phyloP scores from a whole-genome alignment of 2,329 filamentous ascomycete species.

The Fusarium ramigenum region DNA sequence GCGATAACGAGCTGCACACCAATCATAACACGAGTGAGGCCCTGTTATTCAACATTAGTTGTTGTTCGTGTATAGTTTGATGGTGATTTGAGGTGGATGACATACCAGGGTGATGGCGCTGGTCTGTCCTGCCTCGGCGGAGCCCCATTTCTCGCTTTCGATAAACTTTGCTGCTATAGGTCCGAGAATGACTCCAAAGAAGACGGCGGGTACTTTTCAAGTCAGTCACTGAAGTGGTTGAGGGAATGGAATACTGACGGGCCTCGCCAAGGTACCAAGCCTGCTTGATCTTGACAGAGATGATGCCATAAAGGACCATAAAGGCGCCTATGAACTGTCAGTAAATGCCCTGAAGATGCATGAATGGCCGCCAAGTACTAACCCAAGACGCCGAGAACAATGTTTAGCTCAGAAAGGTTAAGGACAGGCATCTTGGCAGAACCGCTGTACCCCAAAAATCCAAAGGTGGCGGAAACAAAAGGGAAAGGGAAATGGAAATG shows the following conservation, averaged over 20 bases:
- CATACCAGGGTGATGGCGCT: constrained; percentile 53
- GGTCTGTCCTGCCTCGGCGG: constrained; percentile 42
- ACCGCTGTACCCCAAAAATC: not conserved
- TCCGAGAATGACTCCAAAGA: constrained; percentile 63
- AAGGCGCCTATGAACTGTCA: constrained; percentile 52
- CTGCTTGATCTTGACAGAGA: constrained; percentile 62
- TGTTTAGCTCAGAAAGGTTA: not conserved
- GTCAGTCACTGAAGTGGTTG: not conserved
- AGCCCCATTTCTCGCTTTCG: constrained; percentile 48
- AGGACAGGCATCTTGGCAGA: not conserved
- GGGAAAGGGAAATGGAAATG: not conserved
- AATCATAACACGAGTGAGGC: constrained; percentile 66
- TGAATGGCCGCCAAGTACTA: not conserved
- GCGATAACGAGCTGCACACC: constrained; percentile 70
- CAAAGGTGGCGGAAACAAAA: not conserved
- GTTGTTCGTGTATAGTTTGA: not conserved
- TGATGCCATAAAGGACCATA: constrained; percentile 57
- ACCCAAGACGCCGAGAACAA: not conserved
- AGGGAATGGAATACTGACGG: constrained; percentile 46
- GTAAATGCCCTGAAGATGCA: not conserved
- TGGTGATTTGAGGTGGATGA: not conserved
- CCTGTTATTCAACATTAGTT: constrained; percentile 36
- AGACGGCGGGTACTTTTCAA: constrained; percentile 60
- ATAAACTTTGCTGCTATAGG: constrained; percentile 64
- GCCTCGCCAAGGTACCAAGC: constrained; percentile 65